phyloP scores from a whole-genome alignment of 1,284 basidiomycete species.

The Gymnopus androsaceus region DNA sequence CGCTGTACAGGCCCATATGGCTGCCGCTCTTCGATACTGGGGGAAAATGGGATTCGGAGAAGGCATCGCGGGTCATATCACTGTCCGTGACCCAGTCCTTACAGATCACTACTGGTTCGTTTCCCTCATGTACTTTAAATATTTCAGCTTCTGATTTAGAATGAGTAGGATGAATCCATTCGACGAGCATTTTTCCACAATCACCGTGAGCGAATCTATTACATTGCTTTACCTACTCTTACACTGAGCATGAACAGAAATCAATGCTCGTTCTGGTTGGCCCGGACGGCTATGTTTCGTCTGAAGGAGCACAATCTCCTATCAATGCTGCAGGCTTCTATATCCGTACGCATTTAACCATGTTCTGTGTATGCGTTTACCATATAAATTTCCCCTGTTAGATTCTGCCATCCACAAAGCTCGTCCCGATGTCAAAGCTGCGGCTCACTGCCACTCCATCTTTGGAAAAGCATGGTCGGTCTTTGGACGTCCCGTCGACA shows the following conservation, averaged over 20 bases:
- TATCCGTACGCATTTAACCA: conserved; percentile 42
- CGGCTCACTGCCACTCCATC: conserved; percentile 65
- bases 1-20: conserved; percentile 28
- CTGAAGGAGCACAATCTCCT: conserved; percentile 30
- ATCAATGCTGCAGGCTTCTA: conserved; percentile 32
- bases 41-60: conserved; percentile 60
- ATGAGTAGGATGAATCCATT: conserved; percentile 31
- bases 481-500: conserved; percentile 57
- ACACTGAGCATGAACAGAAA: conserved; percentile 20
- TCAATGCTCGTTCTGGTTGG: conserved; percentile 33
- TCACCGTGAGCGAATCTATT: conserved; percentile 21
- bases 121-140: not conserved
- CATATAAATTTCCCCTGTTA: conserved; percentile 20
- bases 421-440: conserved; percentile 64
- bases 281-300: conserved; percentile 28
- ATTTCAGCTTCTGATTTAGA: not conserved
- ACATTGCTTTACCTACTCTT: not conserved
- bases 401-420: conserved; percentile 58
- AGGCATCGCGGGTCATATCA: conserved; percentile 66
- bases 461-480: conserved; percentile 65
- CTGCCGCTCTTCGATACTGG: conserved; percentile 31
- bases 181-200: conserved; percentile 30
- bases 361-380: conserved; percentile 27
- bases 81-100: conserved; percentile 45
- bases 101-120: conserved; percentile 23